Base-by-base conservation (phyloP, 164 flowering plant genomes). In the Houttuynia cordata region DNA sequence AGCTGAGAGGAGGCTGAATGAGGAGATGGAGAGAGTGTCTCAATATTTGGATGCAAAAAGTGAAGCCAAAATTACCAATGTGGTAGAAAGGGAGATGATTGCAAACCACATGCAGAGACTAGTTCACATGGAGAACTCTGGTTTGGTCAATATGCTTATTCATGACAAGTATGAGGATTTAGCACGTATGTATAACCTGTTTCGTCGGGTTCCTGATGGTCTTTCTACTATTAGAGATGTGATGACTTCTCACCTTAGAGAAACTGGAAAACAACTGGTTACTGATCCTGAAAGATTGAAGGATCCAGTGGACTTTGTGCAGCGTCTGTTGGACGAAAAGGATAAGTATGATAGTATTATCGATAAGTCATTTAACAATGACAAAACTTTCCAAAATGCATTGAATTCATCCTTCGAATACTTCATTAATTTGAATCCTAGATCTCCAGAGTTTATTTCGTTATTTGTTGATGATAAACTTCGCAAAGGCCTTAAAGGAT, bases 71-170 rank as follows among this genome's bases (percentile, higher is more conserved):
- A 83, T 88, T 49, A 86, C 93, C 19, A 78, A 73, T 71, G 96
- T 89, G 63, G 98, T 92, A 57, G 98, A 89, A 78, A 84, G 76
- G 64, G 96, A 92, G 81, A 89, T 92, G 98, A 87, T 92, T 76
- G 91, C 83, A 13, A 86, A 83, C 68, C 93, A 89, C 81, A 92
- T 92, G 96, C 78, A 68, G 64, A 76, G 88, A 62, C 65, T 92
- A 45, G 95, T 92, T 20, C 89, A 89, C 69, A 89, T 92, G 98
- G 98, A 92, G 67, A 88, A 87, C 59, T 92, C 96, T 4, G 98
- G 98, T 25, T 58, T 89, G 63, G 93, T 92, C 34, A 83, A 76
- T 70, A 92, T 92, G 98, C 87, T 92, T 58, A 74, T 84, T 61
- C 85, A 92, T 76, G 96, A 92, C 64, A 87, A 80, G 63, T 87